Conservation (phyloP, 2,329 filamentous ascomycete species). For the Talaromyces sp. region DNA sequence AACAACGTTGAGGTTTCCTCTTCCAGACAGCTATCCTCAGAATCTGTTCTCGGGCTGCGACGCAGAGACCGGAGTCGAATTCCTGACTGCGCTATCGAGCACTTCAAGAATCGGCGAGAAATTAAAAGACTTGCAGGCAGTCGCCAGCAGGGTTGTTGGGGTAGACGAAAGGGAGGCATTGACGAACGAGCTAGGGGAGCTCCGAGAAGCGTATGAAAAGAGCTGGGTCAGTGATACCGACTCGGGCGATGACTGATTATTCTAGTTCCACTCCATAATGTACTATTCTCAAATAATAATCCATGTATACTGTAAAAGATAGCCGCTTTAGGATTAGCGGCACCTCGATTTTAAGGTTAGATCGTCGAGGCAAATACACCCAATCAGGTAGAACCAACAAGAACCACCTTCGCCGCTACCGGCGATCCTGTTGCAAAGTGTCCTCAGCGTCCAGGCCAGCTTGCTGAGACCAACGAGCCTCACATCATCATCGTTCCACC, state of each 20-base stretch:
- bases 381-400: not conserved
- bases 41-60: slow-evolving; percentile 57
- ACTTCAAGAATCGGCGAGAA: slow-evolving; percentile 68
- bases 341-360: slow-evolving; percentile 3
- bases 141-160: slow-evolving; percentile 58
- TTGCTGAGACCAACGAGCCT: not conserved
- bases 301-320: not conserved
- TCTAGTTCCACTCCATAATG: not conserved
- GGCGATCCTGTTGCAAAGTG: slow-evolving; percentile 13
- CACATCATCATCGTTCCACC: not conserved
- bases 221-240: slow-evolving; percentile 71
- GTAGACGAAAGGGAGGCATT: slow-evolving; percentile 79
- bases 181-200: slow-evolving; percentile 73
- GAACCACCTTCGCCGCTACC: not conserved
- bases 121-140: slow-evolving; percentile 61
- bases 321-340: not conserved
- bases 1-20: slow-evolving; percentile 60
- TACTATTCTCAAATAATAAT: not conserved
- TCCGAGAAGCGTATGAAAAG: slow-evolving; percentile 84
- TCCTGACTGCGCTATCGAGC: slow-evolving; percentile 61
- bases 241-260: slow-evolving; percentile 36
- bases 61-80: slow-evolving; percentile 41
- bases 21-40: slow-evolving; percentile 78
- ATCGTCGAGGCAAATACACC: not conserved
- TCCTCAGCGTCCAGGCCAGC: slow-evolving; percentile 9